Conservation (phyloP, 495 filamentous ascomycete genomes). For the Penicillium malachiteum region DNA sequence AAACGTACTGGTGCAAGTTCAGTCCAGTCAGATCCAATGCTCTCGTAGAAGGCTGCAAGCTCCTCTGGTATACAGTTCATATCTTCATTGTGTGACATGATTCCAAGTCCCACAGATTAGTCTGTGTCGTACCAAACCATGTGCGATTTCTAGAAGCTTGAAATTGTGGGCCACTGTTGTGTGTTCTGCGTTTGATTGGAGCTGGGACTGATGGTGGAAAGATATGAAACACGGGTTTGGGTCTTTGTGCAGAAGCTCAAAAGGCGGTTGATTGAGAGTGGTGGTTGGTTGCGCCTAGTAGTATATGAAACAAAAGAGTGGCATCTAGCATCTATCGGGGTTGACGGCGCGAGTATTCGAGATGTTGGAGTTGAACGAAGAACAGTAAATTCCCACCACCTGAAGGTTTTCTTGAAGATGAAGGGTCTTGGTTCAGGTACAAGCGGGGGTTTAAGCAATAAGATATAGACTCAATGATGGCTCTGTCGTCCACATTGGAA, state of each 20-base stretch:
- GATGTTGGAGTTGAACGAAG: background rate
- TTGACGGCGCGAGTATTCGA: background rate
- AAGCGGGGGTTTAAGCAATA: conserved; percentile 16
- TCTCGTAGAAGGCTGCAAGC: conserved; percentile 32
- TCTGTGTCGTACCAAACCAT: conserved; percentile 5
- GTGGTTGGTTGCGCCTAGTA: conserved; percentile 12
- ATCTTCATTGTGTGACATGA: conserved; percentile 21
- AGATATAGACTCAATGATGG: conserved; percentile 19
- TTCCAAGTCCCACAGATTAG: background rate
- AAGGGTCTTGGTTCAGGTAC: conserved; percentile 7
- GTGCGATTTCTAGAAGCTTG: conserved; percentile 1
- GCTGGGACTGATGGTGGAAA: conserved; percentile 17
- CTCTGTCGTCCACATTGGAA: conserved; percentile 18
- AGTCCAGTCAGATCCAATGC: conserved; percentile 31
- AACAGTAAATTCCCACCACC: background rate
- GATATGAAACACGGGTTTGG: conserved; percentile 28
- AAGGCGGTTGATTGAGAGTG: conserved; percentile 8
- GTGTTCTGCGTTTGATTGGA: conserved; percentile 17
- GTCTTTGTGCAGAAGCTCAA: conserved; percentile 12
- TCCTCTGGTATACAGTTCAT: conserved; percentile 25
- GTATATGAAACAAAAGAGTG: conserved; percentile 4
- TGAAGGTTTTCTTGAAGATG: conserved; percentile 16
- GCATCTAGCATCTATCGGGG: background rate
- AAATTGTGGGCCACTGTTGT: background rate
- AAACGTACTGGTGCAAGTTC: conserved; percentile 36